Conservation (phyloP, 2,329 filamentous ascomycete genomes). For the Fusarium goolgardi region DNA sequence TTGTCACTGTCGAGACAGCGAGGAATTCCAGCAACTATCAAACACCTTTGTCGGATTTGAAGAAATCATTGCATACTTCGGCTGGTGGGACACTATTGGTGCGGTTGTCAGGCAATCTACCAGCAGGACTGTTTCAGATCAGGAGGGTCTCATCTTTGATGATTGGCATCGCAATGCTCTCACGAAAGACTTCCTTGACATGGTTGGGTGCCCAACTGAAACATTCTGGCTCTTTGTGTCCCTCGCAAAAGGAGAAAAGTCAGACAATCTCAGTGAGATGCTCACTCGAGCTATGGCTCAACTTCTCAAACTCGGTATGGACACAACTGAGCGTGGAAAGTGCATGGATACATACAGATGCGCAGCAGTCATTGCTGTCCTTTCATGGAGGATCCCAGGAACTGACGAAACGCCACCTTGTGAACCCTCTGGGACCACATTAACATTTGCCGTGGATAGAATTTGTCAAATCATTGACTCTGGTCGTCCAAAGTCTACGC, state of each 20-base stretch:
- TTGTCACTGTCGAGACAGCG: conserved; percentile 52
- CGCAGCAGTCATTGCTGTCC: conserved; percentile 51
- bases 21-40: conserved; percentile 52
- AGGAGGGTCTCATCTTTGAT: conserved; percentile 51
- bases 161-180: conserved; percentile 56
- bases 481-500: conserved; percentile 50
- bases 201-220: conserved; percentile 54
- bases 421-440: conserved; percentile 18
- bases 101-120: conserved; percentile 35
- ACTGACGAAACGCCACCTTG: not conserved
- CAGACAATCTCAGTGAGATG: not conserved
- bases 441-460: conserved; percentile 50
- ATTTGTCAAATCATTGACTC: conserved; percentile 52
- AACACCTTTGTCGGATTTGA: conserved; percentile 51
- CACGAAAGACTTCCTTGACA: conserved; percentile 50
- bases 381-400: conserved; percentile 15
- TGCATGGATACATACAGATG: conserved; percentile 52
- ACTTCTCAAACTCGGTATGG: conserved; percentile 38
- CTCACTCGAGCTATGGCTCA: conserved; percentile 46
- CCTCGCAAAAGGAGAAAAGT: conserved; percentile 45
- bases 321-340: conserved; percentile 36
- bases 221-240: conserved; percentile 53
- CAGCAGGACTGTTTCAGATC: not conserved
- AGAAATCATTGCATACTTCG: conserved; percentile 54
- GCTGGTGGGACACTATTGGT: conserved; percentile 57